These are phyloP conservation scores for Xylariaceae sp. DNA, from an alignment of 2,329 filamentous ascomycete species.

Conservation along the genomic window DNA sequence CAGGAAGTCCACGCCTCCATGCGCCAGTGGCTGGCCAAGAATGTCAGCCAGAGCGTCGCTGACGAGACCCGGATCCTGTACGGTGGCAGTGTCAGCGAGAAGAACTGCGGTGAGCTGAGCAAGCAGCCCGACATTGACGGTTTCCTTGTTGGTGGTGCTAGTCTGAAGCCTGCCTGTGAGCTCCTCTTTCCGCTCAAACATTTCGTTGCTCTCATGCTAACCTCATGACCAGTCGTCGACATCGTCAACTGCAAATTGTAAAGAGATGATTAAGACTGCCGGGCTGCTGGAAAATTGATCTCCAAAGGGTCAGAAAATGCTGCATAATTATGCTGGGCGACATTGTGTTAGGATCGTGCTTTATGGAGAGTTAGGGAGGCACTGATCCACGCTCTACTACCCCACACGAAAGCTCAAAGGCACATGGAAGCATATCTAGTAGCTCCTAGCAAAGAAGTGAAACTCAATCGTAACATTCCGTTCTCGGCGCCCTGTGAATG, in stretches of 20 bases:
- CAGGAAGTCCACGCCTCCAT: conserved; percentile 93
- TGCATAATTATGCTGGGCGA: too few species aligned
- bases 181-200: conserved; percentile 23
- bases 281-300: conserved; percentile 2
- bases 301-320: conserved; percentile 1
- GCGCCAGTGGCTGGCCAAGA: conserved; percentile 78
- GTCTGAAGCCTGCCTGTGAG: conserved; percentile 92
- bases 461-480: neutral
- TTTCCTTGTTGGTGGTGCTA: conserved; percentile 94
- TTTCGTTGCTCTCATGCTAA: conserved; percentile 4
- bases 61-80: conserved; percentile 93
- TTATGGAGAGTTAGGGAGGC: too few species aligned
- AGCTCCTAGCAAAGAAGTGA: too few species aligned
- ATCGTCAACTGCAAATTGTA: conserved; percentile 57
- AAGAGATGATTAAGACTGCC: conserved; percentile 15
- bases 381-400: neutral
- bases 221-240: conserved; percentile 47
- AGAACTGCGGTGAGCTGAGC: conserved; percentile 92
- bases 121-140: conserved; percentile 96
- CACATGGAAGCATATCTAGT: neutral
- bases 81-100: conserved; percentile 93
- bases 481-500: neutral
- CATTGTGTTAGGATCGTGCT: too few species aligned
- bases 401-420: neutral
- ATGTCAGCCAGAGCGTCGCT: conserved; percentile 70